phyloP scores from a whole-genome alignment of 2,329 filamentous ascomycete species.

The Parascedosporium putredinis region DNA sequence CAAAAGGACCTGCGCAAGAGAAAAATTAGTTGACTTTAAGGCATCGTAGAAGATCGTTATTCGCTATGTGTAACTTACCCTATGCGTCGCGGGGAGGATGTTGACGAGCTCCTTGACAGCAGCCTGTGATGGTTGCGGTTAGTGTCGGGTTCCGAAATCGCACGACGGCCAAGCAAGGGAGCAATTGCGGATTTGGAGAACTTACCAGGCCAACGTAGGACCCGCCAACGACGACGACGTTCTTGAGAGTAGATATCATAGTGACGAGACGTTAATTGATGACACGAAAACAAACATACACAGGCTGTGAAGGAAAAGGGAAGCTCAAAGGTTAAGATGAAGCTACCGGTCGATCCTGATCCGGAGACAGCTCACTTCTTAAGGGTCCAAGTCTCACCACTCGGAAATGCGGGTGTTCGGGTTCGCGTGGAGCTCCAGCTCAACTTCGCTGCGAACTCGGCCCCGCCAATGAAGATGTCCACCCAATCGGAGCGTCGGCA shows the following conservation, averaged over 20 bases:
- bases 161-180: not conserved
- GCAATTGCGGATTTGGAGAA: not conserved
- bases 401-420: not conserved
- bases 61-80: not conserved
- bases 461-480: not conserved
- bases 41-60: not conserved
- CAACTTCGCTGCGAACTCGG: not conserved
- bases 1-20: slow-evolving; percentile 30
- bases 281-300: no score
- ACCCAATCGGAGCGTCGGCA: not conserved
- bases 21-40: not conserved
- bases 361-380: not conserved
- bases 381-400: not conserved
- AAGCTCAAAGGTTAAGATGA: not conserved
- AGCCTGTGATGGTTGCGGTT: not conserved
- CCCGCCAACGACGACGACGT: slow-evolving; percentile 8
- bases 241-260: slow-evolving; percentile 6
- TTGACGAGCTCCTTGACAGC: not conserved
- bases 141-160: not conserved
- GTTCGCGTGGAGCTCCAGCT: slow-evolving; percentile 7
- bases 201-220: slow-evolving; percentile 6
- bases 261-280: no score
- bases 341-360: not conserved
- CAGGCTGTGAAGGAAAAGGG: not conserved
- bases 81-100: not conserved